Percentiles rank a stretch among this genome's conserved stretches.
These are phyloP conservation scores for Linaria vulgaris DNA, from an alignment of 257 asterid genomes.

Conservation along the genomic window DNA sequence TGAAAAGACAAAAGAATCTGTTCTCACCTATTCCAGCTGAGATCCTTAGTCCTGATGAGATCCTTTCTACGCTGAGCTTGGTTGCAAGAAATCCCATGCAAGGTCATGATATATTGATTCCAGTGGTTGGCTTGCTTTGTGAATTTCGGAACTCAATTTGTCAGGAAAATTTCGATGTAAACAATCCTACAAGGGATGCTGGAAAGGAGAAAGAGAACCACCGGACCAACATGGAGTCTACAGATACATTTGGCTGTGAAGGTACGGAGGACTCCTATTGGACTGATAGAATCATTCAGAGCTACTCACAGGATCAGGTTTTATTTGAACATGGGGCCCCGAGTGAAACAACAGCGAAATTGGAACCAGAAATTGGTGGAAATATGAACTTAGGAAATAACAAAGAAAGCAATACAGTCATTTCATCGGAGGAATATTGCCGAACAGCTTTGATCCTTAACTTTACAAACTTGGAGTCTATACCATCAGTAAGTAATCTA, in stretches of 20 bases:
- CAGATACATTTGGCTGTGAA: slow-evolving; percentile 29
- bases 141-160: slow-evolving; percentile 45
- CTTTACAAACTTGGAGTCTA: slow-evolving; percentile 48
- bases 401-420: slow-evolving; percentile 24
- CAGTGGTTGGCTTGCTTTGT: slow-evolving; percentile 43
- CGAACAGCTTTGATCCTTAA: slow-evolving; percentile 61
- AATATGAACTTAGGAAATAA: slow-evolving; percentile 23
- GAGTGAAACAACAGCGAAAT: slow-evolving; percentile 25
- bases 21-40: slow-evolving; percentile 22
- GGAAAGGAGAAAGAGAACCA: slow-evolving; percentile 25
- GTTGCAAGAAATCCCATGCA: slow-evolving; percentile 58
- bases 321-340: slow-evolving; percentile 30
- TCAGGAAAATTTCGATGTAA: slow-evolving; percentile 24
- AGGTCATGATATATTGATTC: slow-evolving; percentile 26
- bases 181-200: slow-evolving; percentile 8
- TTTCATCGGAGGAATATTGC: slow-evolving; percentile 27
- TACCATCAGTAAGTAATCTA: slow-evolving; percentile 52
- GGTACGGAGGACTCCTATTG: slow-evolving; percentile 61
- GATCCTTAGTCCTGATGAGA: slow-evolving; percentile 39
- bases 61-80: slow-evolving; percentile 48
- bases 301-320: slow-evolving; percentile 37
- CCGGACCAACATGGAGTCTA: slow-evolving; percentile 23
- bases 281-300: slow-evolving; percentile 58
- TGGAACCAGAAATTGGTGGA: slow-evolving; percentile 21
- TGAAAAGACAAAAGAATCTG: slow-evolving; percentile 18